Percentiles rank a stretch among this genome's conserved stretches.
phyloP scores from a whole-genome alignment of 2,329 filamentous ascomycete genomes.

The Thielaviopsis punctulata region DNA sequence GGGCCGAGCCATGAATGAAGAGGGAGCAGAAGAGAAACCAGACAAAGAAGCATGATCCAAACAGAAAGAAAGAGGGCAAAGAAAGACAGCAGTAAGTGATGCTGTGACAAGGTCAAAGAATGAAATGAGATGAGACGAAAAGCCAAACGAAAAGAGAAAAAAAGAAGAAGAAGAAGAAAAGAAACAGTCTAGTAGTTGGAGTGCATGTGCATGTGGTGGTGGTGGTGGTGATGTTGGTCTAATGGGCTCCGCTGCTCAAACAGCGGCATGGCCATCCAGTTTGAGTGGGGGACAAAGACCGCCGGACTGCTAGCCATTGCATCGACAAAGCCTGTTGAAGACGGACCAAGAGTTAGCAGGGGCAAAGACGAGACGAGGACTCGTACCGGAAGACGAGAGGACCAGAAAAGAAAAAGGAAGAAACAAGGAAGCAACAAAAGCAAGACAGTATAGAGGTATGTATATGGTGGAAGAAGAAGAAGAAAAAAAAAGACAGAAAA shows the following conservation, averaged over 20 bases:
- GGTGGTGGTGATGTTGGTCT: too few species aligned
- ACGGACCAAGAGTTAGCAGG: neutral
- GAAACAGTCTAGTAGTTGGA: neutral
- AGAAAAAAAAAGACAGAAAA: neutral
- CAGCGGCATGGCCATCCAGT: conserved; percentile 4
- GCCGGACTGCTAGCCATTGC: neutral
- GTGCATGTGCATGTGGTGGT: neutral
- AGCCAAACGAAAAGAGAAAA: neutral
- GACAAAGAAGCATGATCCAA: neutral
- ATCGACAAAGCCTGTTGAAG: neutral
- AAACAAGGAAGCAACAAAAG: neutral
- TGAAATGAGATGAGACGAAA: neutral
- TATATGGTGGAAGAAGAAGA: neutral
- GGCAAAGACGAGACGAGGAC: neutral
- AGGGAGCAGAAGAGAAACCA: neutral
- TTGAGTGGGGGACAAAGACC: neutral
- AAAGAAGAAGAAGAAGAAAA: neutral
- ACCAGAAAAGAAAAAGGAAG: neutral
- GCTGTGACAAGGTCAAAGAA: too few species aligned
- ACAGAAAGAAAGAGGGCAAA: neutral
- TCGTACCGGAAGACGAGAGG: neutral
- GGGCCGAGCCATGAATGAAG: neutral
- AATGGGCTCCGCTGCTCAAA: neutral
- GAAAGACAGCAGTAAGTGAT: too few species aligned
- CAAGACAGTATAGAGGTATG: neutral